phyloP scores from a whole-genome alignment of 1,139 yeast genomes.

The Hemisphaericaspora subhashii region DNA sequence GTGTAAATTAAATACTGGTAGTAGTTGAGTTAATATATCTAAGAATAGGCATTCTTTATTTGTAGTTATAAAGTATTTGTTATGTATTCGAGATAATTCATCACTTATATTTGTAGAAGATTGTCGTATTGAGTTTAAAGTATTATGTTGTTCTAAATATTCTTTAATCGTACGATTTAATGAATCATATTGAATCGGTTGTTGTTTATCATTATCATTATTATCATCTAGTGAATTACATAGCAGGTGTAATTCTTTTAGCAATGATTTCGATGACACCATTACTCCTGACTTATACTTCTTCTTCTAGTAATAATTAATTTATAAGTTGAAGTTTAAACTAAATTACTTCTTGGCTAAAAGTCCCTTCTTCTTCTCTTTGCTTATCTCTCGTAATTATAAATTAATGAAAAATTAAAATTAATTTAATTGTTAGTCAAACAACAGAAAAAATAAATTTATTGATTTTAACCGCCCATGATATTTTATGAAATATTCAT shows the following conservation, averaged over 20 bases:
- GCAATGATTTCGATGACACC: slow-evolving; percentile 2
- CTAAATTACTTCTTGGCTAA: too few species aligned
- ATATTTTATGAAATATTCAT: too few species aligned
- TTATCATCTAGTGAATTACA: too few species aligned
- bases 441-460: not conserved
- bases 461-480: slow-evolving; percentile 6
- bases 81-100: slow-evolving; percentile 48
- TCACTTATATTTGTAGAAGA: slow-evolving; percentile 44
- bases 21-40: slow-evolving; percentile 39
- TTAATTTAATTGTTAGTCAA: not conserved
- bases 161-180: slow-evolving; percentile 20
- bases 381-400: not conserved
- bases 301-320: too few species aligned
- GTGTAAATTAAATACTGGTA: slow-evolving; percentile 39
- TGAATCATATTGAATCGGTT: not conserved
- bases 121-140: slow-evolving; percentile 33
- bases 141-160: slow-evolving; percentile 41
- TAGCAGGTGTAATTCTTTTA: too few species aligned
- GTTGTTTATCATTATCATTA: not conserved
- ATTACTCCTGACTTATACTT: too few species aligned
- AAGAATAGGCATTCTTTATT: slow-evolving; percentile 47
- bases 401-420: not conserved
- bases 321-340: too few species aligned
- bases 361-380: too few species aligned
- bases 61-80: slow-evolving; percentile 32